Percentiles rank a stretch among this genome's conserved stretches.
Evolutionary conservation across 192 early-diverging fungal genomes (phyloP).

Genomic region (Funneliformis geosporum): DNA sequence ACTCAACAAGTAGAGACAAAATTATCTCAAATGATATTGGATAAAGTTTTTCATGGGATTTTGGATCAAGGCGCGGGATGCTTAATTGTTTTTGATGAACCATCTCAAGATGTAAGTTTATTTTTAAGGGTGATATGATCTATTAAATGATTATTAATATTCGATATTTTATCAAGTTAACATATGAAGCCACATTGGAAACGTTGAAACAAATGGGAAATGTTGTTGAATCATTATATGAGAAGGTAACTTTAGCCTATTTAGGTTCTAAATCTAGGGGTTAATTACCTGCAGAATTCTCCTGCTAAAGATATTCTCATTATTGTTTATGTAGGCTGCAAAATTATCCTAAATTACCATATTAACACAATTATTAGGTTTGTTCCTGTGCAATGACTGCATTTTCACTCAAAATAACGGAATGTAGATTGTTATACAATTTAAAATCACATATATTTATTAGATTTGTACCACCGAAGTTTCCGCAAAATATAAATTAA

Average conservation of each 20-base stretch:
- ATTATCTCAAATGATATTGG: conserved; percentile 99
- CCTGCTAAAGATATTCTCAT: background rate
- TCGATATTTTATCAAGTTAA: conserved; percentile 57
- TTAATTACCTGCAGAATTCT: background rate
- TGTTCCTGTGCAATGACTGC: too few species aligned
- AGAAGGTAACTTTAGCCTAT: conserved; percentile 63
- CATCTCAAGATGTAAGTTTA: conserved; percentile 72
- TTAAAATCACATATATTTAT: too few species aligned
- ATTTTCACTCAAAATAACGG: too few species aligned
- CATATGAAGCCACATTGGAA: conserved; percentile 88
- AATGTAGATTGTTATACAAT: too few species aligned
- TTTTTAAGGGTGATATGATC: background rate
- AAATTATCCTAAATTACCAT: background rate
- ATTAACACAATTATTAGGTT: too few species aligned
- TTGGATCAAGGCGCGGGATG: conserved; percentile 97
- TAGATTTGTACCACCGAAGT: too few species aligned
- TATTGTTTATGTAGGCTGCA: background rate
- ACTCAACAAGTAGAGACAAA: conserved; percentile 93
- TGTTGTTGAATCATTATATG: conserved; percentile 93
- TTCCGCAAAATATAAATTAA: too few species aligned
- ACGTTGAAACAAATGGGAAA: conserved; percentile 96
- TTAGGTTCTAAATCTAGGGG: background rate
- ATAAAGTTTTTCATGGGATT: conserved; percentile 93
- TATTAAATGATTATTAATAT: background rate
- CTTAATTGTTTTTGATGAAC: conserved; percentile 92